Evolutionary conservation across 1,284 basidiomycete species (phyloP).

Genomic region (Sporisorium reilianum): DNA sequence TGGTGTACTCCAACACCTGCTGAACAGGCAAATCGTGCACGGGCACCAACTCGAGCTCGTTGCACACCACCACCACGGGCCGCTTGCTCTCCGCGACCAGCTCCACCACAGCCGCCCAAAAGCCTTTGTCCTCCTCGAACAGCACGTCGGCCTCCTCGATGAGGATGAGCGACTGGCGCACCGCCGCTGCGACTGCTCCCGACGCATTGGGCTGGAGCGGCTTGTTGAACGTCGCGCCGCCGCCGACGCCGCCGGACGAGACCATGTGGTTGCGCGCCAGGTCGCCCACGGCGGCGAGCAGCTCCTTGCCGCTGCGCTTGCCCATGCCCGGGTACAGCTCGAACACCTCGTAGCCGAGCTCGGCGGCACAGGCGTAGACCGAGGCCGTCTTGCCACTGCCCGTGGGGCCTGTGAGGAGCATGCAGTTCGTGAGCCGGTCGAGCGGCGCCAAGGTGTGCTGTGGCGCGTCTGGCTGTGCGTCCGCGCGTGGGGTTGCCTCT

Average conservation of each 20-base stretch:
- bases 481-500: background rate
- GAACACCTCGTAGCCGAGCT: slow-evolving; percentile 95
- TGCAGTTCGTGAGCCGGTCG: slow-evolving; percentile 55
- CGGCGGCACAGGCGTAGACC: slow-evolving; percentile 65
- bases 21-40: slow-evolving; percentile 51
- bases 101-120: slow-evolving; percentile 80
- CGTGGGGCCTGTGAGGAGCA: slow-evolving; percentile 79
- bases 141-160: slow-evolving; percentile 97
- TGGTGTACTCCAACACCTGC: slow-evolving; percentile 47
- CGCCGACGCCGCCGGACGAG: slow-evolving; percentile 50
- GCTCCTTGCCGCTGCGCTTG: slow-evolving; percentile 81
- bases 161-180: slow-evolving; percentile 87
- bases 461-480: background rate
- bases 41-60: slow-evolving; percentile 51
- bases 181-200: slow-evolving; percentile 3
- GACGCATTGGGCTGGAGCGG: background rate
- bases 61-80: slow-evolving; percentile 65
- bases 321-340: slow-evolving; percentile 94
- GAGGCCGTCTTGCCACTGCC: slow-evolving; percentile 65
- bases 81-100: slow-evolving; percentile 58
- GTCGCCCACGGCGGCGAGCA: slow-evolving; percentile 87
- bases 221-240: slow-evolving; percentile 39
- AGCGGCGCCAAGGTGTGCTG: slow-evolving; percentile 11
- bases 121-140: slow-evolving; percentile 88
- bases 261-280: slow-evolving; percentile 81